Percentiles rank a stretch among this genome's conserved stretches.
Conservation (phyloP, 768 basidiomycete genomes). For the Pleurotus giganteus region DNA sequence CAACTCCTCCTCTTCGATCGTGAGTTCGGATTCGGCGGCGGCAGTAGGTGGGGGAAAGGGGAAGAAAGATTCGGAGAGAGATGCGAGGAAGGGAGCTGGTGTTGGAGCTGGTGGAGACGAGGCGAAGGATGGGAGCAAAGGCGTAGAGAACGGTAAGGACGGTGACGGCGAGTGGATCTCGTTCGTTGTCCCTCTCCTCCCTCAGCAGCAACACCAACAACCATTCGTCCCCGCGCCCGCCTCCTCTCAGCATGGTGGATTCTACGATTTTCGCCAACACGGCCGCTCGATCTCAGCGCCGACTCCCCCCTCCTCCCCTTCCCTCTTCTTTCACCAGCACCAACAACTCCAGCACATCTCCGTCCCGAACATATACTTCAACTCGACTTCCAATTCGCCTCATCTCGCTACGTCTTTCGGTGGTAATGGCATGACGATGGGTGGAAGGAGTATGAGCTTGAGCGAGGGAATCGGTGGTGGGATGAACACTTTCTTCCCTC, state of each 20-base stretch:
- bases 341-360: constrained; percentile 61
- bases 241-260: neutral
- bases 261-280: constrained; percentile 19
- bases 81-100: constrained; percentile 36
- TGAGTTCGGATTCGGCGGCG: constrained; percentile 16
- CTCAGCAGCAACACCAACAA: constrained; percentile 22
- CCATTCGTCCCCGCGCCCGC: constrained; percentile 7
- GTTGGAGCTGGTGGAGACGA: too few relatives aligned
- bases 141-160: constrained; percentile 42
- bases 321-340: neutral
- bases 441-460: neutral
- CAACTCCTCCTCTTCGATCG: constrained; percentile 40
- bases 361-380: constrained; percentile 58
- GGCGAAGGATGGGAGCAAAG: too few relatives aligned
- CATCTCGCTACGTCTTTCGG: constrained; percentile 47
- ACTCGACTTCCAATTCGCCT: constrained; percentile 53
- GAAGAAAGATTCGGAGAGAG: constrained; percentile 17
- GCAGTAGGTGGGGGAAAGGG: constrained; percentile 24
- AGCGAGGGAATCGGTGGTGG: neutral
- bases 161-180: constrained; percentile 34
- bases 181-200: constrained; percentile 34
- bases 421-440: neutral
- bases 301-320: constrained; percentile 46
- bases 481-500: too few relatives aligned
- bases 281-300: constrained; percentile 53